Evolutionary conservation across 176 grass and related monocot genomes (phyloP).

Genomic region (Musa acuminata): DNA sequence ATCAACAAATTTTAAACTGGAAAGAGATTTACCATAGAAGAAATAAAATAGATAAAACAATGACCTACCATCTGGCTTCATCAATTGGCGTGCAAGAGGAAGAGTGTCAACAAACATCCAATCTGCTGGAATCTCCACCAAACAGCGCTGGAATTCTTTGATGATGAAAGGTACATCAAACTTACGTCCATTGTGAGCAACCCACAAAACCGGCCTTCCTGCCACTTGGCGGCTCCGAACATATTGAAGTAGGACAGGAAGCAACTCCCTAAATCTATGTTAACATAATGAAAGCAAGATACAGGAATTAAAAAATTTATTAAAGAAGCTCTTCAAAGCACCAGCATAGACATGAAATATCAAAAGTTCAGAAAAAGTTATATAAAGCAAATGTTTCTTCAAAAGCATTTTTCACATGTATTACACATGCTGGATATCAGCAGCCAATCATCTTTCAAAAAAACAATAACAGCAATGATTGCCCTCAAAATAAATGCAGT

Average conservation of each 20-base stretch:
- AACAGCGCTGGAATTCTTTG: slow-evolving; percentile 49
- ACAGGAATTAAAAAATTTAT: background rate
- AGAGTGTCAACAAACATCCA: slow-evolving; percentile 75
- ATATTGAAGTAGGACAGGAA: slow-evolving; percentile 52
- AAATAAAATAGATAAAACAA: background rate
- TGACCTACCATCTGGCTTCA: slow-evolving; percentile 38
- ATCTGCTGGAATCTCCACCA: slow-evolving; percentile 50
- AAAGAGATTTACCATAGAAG: background rate
- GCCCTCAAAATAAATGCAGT: too few relatives aligned
- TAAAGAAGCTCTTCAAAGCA: too few relatives aligned
- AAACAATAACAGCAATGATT: too few relatives aligned
- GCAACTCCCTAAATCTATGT: slow-evolving; percentile 50
- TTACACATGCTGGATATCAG: background rate
- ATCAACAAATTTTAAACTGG: too few relatives aligned
- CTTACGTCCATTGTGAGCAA: slow-evolving; percentile 60
- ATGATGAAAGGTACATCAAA: slow-evolving; percentile 86
- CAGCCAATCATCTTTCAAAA: background rate
- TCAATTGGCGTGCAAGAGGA: slow-evolving; percentile 49
- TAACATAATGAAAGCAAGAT: slow-evolving; percentile 14
- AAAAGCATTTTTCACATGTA: background rate
- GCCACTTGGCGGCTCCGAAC: slow-evolving; percentile 57
- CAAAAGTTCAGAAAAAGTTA: background rate
- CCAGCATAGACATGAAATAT: background rate
- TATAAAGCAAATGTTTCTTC: background rate
- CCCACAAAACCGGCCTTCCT: slow-evolving; percentile 63